Evolutionary conservation across 1,139 yeast genomes (phyloP).

Genomic region (Diutina neorugosa): DNA sequence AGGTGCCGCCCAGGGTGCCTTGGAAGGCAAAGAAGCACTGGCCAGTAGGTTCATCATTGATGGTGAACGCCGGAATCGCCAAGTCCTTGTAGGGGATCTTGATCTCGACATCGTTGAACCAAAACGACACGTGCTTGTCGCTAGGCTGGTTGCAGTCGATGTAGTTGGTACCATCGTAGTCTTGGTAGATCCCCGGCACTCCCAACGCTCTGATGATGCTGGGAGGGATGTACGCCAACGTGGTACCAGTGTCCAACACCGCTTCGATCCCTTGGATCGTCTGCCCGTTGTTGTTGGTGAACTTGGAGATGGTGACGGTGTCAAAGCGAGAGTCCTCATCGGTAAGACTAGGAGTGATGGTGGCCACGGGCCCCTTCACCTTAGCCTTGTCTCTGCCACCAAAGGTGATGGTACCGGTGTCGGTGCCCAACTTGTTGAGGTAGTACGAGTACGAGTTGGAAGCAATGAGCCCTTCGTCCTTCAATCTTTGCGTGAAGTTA

Average conservation of each 20-base stretch:
- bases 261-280: neutral
- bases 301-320: neutral
- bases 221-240: neutral
- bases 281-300: neutral
- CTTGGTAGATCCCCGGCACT: neutral
- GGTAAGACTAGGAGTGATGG: neutral
- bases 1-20: neutral
- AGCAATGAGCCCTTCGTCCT: neutral
- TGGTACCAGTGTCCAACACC: slow-evolving; percentile 1
- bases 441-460: neutral
- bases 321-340: neutral
- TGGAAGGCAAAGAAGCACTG: neutral
- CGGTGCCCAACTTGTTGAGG: neutral
- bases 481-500: neutral
- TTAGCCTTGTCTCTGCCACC: neutral
- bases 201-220: neutral
- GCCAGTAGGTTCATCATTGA: neutral
- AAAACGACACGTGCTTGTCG: neutral
- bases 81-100: neutral
- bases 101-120: neutral
- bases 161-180: neutral
- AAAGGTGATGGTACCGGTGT: neutral
- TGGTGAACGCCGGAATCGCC: neutral
- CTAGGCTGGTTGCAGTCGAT: neutral
- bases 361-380: neutral